A percentile compares a stretch with the other conserved stretches of the same genome.
These are phyloP conservation scores for Rhizophagus clarus DNA, from an alignment of 192 early-diverging fungal genomes.

Conservation along the genomic window DNA sequence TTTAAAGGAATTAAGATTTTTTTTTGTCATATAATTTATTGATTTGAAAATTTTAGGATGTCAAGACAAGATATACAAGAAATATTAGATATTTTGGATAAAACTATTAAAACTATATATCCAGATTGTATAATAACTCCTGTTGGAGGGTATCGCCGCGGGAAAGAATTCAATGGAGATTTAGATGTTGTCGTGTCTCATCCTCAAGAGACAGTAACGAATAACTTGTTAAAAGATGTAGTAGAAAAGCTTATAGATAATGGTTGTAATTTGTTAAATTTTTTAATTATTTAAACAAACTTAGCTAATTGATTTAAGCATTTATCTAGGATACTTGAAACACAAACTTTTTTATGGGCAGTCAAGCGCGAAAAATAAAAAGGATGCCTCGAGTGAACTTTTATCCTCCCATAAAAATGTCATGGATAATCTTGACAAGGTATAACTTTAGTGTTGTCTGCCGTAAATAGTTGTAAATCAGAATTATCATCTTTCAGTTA, in stretches of 20 bases:
- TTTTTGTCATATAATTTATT: not conserved
- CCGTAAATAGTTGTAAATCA: no score
- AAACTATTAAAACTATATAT: constrained; percentile 25
- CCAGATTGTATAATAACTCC: constrained; percentile 22
- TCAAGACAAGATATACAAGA: constrained; percentile 37
- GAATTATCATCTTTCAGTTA: no score
- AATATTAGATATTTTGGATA: constrained; percentile 36
- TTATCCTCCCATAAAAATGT: not conserved
- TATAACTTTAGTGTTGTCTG: no score
- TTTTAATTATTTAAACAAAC: not conserved
- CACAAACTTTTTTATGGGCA: constrained; percentile 4
- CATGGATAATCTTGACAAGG: not conserved
- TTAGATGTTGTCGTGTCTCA: constrained; percentile 38
- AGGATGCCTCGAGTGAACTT: not conserved
- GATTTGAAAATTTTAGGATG: constrained; percentile 29
- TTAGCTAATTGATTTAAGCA: not conserved
- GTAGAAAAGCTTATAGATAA: constrained; percentile 7
- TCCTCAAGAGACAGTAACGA: constrained; percentile 12
- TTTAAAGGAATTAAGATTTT: no score
- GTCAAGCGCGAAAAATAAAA: not conserved
- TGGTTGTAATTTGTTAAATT: constrained; percentile 3
- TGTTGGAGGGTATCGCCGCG: constrained; percentile 41
- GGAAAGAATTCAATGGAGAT: constrained; percentile 41
- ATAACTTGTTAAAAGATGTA: constrained; percentile 26
- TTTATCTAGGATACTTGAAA: constrained; percentile 8